Conservation (phyloP, 2,329 filamentous ascomycete genomes). For the Epichloe hybrida region DNA sequence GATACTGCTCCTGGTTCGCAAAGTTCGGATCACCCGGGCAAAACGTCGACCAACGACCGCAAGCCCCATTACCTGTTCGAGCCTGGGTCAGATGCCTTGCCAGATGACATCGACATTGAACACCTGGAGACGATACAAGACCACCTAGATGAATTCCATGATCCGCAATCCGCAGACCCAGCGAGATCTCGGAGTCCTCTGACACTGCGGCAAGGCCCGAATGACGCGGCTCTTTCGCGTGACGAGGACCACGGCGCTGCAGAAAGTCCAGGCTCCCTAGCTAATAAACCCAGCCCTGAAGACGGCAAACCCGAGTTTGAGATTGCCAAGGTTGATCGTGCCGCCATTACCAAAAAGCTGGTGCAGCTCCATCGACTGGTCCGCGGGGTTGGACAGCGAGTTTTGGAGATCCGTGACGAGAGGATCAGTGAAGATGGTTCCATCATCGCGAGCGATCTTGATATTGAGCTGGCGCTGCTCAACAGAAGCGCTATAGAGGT, state of each 20-base stretch:
- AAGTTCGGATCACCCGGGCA: neutral
- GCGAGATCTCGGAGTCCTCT: neutral
- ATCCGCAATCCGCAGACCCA: conserved; percentile 5
- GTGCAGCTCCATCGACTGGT: conserved; percentile 3
- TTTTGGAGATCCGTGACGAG: conserved; percentile 3
- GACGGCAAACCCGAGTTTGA: neutral
- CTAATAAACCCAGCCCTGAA: neutral
- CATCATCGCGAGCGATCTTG: conserved; percentile 3
- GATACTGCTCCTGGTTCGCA: neutral
- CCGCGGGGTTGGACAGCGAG: neutral
- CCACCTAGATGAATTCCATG: conserved; percentile 13
- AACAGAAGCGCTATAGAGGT: conserved; percentile 5
- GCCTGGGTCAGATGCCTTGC: conserved; percentile 13
- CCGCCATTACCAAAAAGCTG: conserved; percentile 1
- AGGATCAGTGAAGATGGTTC: neutral
- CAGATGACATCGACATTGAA: conserved; percentile 38
- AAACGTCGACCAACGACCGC: too few species aligned
- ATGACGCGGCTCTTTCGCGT: neutral
- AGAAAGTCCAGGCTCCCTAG: neutral
- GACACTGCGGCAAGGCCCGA: neutral
- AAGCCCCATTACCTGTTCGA: neutral
- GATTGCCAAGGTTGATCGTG: conserved; percentile 1
- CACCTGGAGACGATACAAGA: conserved; percentile 18
- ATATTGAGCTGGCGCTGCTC: conserved; percentile 19
- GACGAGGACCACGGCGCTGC: neutral